These are phyloP conservation scores for Dendryphion nanum DNA, from an alignment of 2,329 filamentous ascomycete genomes.

Conservation along the genomic window DNA sequence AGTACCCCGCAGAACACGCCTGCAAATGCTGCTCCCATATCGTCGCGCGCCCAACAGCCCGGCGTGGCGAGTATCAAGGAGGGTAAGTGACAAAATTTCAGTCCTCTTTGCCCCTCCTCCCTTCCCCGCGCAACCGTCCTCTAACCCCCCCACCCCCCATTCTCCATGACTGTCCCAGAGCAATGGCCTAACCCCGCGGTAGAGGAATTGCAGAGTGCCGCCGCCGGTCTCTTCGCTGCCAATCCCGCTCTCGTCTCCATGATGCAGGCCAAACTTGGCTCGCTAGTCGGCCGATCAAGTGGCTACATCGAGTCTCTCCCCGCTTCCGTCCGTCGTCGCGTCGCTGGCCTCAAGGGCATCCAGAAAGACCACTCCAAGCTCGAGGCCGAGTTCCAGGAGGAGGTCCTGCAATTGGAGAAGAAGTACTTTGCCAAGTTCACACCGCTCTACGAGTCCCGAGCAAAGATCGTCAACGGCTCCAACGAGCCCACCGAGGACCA, in stretches of 20 bases:
- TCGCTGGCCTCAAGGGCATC: conserved; percentile 93
- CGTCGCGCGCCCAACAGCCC: conserved; percentile 93
- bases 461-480: conserved; percentile 85
- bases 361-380: conserved; percentile 99
- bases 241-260: conserved; percentile 94
- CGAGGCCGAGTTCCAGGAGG: conserved; percentile 97
- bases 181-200: conserved; percentile 25
- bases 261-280: conserved; percentile 95
- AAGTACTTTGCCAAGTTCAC: conserved; percentile 99
- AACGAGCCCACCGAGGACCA: conserved; percentile 84
- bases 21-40: conserved; percentile 92
- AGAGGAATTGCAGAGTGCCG: conserved; percentile 91
- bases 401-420: conserved; percentile 97
- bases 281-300: conserved; percentile 89
- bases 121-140: conserved; percentile 1
- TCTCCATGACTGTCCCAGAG: no score
- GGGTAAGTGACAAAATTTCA: conserved; percentile 58
- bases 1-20: conserved; percentile 99
- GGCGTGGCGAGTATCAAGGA: conserved; percentile 94
- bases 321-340: conserved; percentile 82
- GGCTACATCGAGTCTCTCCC: conserved; percentile 98
- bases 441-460: conserved; percentile 92
- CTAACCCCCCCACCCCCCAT: no score
- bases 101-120: conserved; percentile 27
- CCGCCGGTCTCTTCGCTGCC: conserved; percentile 90